Evolutionary conservation across 176 grass and related monocot species (phyloP).

Genomic region (Aegilops tauschii): DNA sequence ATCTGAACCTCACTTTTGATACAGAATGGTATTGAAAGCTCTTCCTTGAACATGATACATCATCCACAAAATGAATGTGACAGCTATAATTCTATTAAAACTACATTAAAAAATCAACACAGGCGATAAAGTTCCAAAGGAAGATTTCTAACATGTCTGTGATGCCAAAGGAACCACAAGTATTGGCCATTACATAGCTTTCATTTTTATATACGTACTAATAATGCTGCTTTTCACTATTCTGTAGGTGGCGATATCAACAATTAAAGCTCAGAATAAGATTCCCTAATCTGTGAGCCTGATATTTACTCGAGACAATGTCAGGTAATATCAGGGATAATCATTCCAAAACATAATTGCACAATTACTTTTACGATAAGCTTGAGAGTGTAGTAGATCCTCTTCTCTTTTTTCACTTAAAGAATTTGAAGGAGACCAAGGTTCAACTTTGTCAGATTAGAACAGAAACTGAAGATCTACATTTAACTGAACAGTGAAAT

Average conservation of each 20-base stretch:
- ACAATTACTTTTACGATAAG: conserved; percentile 24
- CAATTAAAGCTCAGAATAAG: conserved; percentile 16
- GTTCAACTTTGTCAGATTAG: background rate
- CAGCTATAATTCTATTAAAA: background rate
- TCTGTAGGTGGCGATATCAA: conserved; percentile 22
- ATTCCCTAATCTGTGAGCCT: conserved; percentile 22
- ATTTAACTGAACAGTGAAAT: background rate
- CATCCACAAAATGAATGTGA: background rate
- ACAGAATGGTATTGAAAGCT: background rate
- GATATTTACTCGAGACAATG: conserved; percentile 11
- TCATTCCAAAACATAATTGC: conserved; percentile 5
- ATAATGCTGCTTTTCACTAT: conserved; percentile 15
- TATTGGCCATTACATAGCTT: conserved; percentile 14
- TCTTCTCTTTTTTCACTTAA: background rate
- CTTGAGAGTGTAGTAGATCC: background rate
- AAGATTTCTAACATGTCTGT: conserved; percentile 10
- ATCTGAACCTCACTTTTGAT: conserved; percentile 21
- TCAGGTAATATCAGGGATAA: background rate
- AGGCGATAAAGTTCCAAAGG: background rate
- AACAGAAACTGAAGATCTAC: background rate
- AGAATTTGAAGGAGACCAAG: background rate
- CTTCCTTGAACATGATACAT: conserved; percentile 18
- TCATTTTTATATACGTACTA: conserved; percentile 5
- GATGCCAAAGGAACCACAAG: conserved; percentile 38
- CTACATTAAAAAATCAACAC: conserved; percentile 10